phyloP scores from a whole-genome alignment of 345 rosid species.

The Gossypium mustelinum region DNA sequence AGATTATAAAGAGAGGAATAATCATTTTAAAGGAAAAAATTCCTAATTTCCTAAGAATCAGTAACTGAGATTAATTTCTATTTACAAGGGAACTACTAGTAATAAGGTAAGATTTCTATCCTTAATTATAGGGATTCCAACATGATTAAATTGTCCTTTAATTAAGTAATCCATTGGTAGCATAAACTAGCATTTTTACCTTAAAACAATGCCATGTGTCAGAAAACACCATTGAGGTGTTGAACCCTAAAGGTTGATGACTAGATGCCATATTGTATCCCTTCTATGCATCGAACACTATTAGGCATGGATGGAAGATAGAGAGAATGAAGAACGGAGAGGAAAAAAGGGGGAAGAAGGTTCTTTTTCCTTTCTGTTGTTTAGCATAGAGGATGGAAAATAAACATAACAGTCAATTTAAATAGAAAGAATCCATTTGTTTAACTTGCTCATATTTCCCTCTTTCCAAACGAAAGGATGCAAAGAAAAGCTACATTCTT shows the following conservation, averaged over 20 bases:
- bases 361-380: not conserved
- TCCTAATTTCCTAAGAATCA: too few species aligned
- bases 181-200: not conserved
- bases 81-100: too few species aligned
- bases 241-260: not conserved
- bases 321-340: not conserved
- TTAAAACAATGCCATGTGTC: not conserved
- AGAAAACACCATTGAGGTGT: not conserved
- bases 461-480: not conserved
- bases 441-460: not conserved
- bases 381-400: not conserved
- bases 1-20: too few species aligned
- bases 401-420: not conserved
- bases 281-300: not conserved
- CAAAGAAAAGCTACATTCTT: not conserved
- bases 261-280: not conserved
- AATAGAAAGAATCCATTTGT: not conserved
- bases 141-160: not conserved
- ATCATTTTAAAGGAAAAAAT: too few species aligned
- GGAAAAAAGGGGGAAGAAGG: not conserved
- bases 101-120: too few species aligned
- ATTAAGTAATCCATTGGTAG: conserved; percentile 5
- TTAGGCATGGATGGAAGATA: not conserved
- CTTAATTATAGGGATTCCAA: not conserved
- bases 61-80: too few species aligned